Conservation (phyloP, 306 rosid species). For the Fragaria nilgerrensis region DNA sequence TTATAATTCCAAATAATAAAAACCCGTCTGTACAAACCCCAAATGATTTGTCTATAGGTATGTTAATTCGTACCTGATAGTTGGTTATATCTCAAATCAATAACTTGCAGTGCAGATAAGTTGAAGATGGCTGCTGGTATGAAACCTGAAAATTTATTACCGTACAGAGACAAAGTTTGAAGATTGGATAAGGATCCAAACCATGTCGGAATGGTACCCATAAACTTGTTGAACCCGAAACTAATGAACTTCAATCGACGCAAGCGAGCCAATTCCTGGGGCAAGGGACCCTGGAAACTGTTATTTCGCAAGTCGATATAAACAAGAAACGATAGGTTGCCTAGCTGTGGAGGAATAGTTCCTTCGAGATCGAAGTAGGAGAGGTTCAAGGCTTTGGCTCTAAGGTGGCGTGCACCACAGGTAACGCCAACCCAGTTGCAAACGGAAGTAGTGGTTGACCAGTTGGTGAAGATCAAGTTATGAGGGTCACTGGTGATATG, state of each 20-base stretch:
- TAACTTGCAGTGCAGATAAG: slow-evolving; percentile 14
- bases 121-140: slow-evolving; percentile 17
- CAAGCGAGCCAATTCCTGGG: background rate
- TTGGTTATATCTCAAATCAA: slow-evolving; percentile 15
- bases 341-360: slow-evolving; percentile 18
- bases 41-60: too few relatives aligned
- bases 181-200: background rate
- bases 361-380: slow-evolving; percentile 17
- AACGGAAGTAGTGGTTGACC: too few relatives aligned
- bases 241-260: slow-evolving; percentile 5
- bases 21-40: too few relatives aligned
- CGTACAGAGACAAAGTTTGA: background rate
- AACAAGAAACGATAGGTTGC: slow-evolving; percentile 28
- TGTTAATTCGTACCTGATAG: slow-evolving; percentile 4
- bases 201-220: slow-evolving; percentile 24
- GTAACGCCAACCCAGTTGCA: too few relatives aligned
- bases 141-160: slow-evolving; percentile 9
- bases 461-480: too few relatives aligned
- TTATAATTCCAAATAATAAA: too few relatives aligned
- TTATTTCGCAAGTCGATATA: slow-evolving; percentile 11
- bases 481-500: too few relatives aligned
- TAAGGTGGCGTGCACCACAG: background rate
- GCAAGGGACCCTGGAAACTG: slow-evolving; percentile 18
- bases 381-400: slow-evolving; percentile 15
- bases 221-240: slow-evolving; percentile 1